Conservation (phyloP, 352 stramenopile species). For the Paralagenidium karlingii region DNA sequence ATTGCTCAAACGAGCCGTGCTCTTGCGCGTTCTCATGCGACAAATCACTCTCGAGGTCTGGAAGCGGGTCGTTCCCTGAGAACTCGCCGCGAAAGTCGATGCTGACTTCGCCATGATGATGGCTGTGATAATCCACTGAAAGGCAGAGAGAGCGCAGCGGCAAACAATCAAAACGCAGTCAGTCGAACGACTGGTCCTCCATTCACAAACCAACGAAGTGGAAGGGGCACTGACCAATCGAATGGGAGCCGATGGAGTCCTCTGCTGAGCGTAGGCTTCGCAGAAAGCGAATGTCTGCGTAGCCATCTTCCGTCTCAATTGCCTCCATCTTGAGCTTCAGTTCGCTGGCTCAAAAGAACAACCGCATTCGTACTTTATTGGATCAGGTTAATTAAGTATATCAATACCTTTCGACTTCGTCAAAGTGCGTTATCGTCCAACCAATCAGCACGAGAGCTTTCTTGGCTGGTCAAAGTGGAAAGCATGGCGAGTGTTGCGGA, state of each 20-base stretch:
- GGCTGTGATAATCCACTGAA: background rate
- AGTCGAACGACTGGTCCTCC: background rate
- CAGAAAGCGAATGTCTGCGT: slow-evolving; percentile 70
- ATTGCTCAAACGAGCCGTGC: slow-evolving; percentile 49
- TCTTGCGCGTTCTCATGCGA: slow-evolving; percentile 28
- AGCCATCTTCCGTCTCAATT: too few relatives aligned
- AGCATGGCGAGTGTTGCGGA: too few relatives aligned
- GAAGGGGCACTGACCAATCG: slow-evolving; percentile 20
- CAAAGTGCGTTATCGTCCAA: too few relatives aligned
- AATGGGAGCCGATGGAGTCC: slow-evolving; percentile 23
- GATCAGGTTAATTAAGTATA: too few relatives aligned
- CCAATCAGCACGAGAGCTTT: too few relatives aligned
- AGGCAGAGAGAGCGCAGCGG: slow-evolving; percentile 1
- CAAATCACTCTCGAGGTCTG: slow-evolving; percentile 42
- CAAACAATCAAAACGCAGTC: background rate
- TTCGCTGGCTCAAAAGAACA: slow-evolving; percentile 11
- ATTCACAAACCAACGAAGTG: background rate
- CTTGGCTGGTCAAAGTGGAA: too few relatives aligned
- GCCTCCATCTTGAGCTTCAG: slow-evolving; percentile 20
- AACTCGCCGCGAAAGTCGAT: slow-evolving; percentile 71
- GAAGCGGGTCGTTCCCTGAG: slow-evolving; percentile 27
- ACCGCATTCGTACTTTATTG: background rate
- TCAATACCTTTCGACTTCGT: too few relatives aligned
- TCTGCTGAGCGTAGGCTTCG: slow-evolving; percentile 42
- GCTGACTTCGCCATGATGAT: background rate